These are phyloP conservation scores for Lentinula guzmanii DNA, from an alignment of 768 basidiomycete species.

Conservation along the genomic window DNA sequence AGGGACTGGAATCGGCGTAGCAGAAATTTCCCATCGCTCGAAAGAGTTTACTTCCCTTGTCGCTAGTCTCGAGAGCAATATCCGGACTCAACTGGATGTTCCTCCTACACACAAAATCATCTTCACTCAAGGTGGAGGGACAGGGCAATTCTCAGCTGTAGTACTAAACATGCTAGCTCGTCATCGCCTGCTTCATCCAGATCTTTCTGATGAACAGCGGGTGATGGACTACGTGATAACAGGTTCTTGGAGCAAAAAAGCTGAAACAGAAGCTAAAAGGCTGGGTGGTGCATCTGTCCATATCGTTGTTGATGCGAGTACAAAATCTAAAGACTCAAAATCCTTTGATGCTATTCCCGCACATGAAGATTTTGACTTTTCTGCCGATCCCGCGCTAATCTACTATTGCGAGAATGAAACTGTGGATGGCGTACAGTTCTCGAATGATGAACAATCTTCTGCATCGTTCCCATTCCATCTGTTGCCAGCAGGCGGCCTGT, in stretches of 20 bases:
- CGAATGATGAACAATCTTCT: conserved; percentile 43
- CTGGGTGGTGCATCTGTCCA: conserved; percentile 57
- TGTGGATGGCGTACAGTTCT: conserved; percentile 90
- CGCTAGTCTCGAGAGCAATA: conserved; percentile 51
- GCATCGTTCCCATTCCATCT: conserved; percentile 80
- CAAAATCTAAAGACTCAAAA: conserved; percentile 57
- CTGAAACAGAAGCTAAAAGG: conserved; percentile 73
- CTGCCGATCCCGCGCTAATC: conserved; percentile 76
- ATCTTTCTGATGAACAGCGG: conserved; percentile 46
- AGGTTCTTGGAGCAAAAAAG: conserved; percentile 89
- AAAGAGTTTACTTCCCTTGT: conserved; percentile 78
- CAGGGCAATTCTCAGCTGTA: conserved; percentile 86
- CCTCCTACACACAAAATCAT: conserved; percentile 82
- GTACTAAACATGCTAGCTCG: conserved; percentile 89
- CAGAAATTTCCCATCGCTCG: conserved; percentile 94
- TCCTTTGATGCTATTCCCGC: conserved; percentile 78
- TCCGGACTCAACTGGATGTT: conserved; percentile 73
- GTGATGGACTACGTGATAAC: conserved; percentile 86
- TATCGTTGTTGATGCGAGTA: conserved; percentile 66
- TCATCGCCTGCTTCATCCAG: conserved; percentile 70
- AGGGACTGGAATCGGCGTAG: conserved; percentile 89
- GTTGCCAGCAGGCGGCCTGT: conserved; percentile 46
- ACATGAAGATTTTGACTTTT: conserved; percentile 68
- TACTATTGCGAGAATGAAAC: conserved; percentile 99
- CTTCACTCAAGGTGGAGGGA: conserved; percentile 93